A percentile compares a stretch with the other conserved stretches of the same genome.
Conservation (phyloP, 345 rosid genomes). For the Durio zibethinus region DNA sequence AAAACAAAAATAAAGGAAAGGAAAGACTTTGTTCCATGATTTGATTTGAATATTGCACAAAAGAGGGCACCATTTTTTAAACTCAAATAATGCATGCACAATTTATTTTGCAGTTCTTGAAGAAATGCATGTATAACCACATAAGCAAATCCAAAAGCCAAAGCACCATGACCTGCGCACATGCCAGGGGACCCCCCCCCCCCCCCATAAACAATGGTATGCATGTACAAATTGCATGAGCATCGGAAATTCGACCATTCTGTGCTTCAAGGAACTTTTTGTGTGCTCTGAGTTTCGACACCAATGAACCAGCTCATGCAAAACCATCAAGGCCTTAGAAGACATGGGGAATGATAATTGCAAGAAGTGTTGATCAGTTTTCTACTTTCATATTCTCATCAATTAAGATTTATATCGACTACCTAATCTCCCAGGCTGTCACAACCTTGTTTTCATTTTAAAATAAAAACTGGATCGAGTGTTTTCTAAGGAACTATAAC, state of each 20-base stretch:
- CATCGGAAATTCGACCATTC: neutral
- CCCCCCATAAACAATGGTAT: too few species aligned
- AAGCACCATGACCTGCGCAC: neutral
- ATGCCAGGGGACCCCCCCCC: neutral
- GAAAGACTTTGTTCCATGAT: slow-evolving; percentile 1
- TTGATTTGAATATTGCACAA: neutral
- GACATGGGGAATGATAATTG: neutral
- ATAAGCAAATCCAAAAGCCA: neutral
- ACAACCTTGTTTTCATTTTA: neutral
- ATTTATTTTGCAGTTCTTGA: neutral
- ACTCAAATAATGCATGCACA: slow-evolving; percentile 2
- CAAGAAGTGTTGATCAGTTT: neutral
- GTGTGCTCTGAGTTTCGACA: neutral
- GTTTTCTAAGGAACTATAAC: neutral
- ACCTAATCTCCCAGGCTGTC: neutral
- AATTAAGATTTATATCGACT: neutral
- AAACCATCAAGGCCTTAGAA: neutral
- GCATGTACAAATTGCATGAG: neutral
- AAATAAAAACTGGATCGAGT: neutral
- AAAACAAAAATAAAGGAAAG: neutral
- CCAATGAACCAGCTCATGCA: neutral
- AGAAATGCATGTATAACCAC: neutral
- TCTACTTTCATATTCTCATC: neutral
- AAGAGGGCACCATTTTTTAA: neutral
- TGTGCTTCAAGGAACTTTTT: neutral